These are phyloP conservation scores for Ceratocystis destructans DNA, from an alignment of 2,329 filamentous ascomycete species.

Conservation along the genomic window DNA sequence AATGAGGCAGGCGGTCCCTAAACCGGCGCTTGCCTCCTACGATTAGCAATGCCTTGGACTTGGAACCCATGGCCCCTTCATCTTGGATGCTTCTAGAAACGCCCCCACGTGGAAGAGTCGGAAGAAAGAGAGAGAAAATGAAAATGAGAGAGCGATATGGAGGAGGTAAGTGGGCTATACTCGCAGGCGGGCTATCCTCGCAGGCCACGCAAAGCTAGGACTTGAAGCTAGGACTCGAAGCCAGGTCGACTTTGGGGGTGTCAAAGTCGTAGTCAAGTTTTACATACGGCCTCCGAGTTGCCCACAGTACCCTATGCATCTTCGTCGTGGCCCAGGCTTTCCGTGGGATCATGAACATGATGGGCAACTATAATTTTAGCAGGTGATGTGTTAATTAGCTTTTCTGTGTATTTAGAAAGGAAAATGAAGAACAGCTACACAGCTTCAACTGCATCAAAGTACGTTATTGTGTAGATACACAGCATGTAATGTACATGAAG, in stretches of 20 bases:
- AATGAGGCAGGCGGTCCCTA: neutral
- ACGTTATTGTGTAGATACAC: neutral
- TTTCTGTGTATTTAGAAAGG: neutral
- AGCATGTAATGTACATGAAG: neutral
- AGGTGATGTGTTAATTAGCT: too few species aligned
- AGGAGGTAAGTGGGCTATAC: neutral
- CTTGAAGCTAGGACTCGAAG: too few species aligned
- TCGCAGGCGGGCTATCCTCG: neutral
- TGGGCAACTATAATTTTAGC: too few species aligned
- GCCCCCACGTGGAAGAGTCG: neutral
- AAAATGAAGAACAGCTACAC: neutral
- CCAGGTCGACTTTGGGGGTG: too few species aligned
- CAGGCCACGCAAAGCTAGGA: neutral
- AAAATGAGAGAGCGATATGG: too few species aligned
- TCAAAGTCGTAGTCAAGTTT: too few species aligned
- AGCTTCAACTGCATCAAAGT: neutral
- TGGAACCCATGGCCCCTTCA: constrained; percentile 2
- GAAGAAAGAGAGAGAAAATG: neutral
- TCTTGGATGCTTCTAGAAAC: neutral
- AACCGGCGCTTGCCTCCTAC: neutral
- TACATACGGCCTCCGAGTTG: too few species aligned
- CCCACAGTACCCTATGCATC: too few species aligned
- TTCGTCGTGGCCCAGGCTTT: too few species aligned
- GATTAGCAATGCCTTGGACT: neutral
- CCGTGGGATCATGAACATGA: too few species aligned